phyloP scores from a whole-genome alignment of 148 eudicot species.

The Silene uniflora region DNA sequence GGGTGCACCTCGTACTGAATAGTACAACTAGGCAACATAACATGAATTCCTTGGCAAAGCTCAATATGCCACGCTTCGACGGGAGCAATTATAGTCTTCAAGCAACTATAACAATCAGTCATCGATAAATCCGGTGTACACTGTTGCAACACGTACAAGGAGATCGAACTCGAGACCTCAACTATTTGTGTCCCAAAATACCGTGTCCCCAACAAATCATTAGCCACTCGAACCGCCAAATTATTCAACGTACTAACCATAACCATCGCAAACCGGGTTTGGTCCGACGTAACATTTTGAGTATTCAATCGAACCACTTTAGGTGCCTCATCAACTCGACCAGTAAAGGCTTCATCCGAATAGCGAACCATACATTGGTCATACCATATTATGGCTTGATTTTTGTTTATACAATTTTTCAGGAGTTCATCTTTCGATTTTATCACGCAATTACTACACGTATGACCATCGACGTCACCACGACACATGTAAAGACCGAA shows the following conservation, averaged over 20 bases:
- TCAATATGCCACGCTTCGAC: neutral
- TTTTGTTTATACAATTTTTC: neutral
- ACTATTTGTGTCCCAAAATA: neutral
- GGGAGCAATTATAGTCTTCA: neutral
- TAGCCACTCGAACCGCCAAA: neutral
- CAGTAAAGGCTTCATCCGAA: conserved; percentile 16
- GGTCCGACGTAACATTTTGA: neutral
- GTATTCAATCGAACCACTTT: neutral
- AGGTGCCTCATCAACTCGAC: neutral
- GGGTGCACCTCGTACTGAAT: conserved; percentile 19
- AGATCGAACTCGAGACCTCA: neutral
- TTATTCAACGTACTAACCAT: conserved; percentile 5
- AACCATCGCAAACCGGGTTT: neutral
- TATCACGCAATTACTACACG: neutral
- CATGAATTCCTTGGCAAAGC: conserved; percentile 15
- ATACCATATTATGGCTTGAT: conserved; percentile 24
- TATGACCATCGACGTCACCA: neutral
- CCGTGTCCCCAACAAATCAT: neutral
- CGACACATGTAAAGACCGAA: conserved; percentile 18
- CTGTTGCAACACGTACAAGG: conserved; percentile 14
- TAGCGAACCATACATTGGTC: conserved; percentile 31
- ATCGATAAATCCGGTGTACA: conserved; percentile 23
- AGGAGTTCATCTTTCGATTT: neutral
- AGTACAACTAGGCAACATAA: conserved; percentile 26
- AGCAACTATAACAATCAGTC: conserved; percentile 19